Evolutionary conservation across 352 stramenopile genomes (phyloP), one percentile per base, ranked within the genome.

Genomic region (Globisporangium lucens): DNA sequence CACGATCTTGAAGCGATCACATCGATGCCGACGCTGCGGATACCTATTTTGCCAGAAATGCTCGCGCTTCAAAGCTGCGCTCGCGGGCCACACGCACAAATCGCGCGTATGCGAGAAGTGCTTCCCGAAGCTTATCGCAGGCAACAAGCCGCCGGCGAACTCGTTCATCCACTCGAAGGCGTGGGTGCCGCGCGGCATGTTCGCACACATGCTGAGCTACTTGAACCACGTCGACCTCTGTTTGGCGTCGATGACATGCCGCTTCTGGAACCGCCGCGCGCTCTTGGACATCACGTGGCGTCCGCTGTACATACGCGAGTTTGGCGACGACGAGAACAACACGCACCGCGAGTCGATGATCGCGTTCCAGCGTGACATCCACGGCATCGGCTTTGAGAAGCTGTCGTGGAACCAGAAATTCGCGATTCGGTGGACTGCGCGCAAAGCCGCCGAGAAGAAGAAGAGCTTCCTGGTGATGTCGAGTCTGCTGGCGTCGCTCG

Each of bases 381-480:
- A 95, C 56, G 88, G 88, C 56, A 90, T 94, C 56, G 88, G 85
- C 47, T 93, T 93, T 62, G 85, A 95, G 38, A 93, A 90, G 35
- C 65, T 95, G 55, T 91, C 88, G 52, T 95, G 85, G 75, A 83
- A 95, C 70, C 87, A 93, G 61, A 94, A 93, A 66, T 95, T 89
- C 57, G 77, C 83, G 3, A 87, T 95, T 56, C 88, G 88, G 59
- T 94, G 83, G 85, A 88, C 85, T 2, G 85, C 88, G 20, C 82
- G 85, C 53, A 91, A 90, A 41, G 86, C 88, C 29, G 88, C 86
- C 0, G 88, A 93, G 68, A 94, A 93, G 76, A 94, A 95, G 74
- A 95, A 95, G 74, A 94, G 86, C 70, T 95, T 95, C 61, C 51
- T 89, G 57, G 86, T 94, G 43, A 95, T 95, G 88, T 89, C 79